Base-by-base conservation (phyloP, 1,284 basidiomycete species). In the Ustilago xerochloae region DNA sequence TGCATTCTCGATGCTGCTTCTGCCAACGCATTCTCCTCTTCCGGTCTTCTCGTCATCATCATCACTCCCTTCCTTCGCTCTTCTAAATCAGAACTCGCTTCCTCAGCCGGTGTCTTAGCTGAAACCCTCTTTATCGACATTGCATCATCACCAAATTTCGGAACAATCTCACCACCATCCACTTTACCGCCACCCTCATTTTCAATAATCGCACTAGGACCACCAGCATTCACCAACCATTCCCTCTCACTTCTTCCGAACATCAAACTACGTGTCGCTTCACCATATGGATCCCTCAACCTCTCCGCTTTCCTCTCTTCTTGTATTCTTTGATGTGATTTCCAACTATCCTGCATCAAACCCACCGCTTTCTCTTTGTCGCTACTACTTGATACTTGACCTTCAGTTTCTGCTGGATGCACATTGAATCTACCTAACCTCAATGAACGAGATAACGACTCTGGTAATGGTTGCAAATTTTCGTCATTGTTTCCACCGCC, bases 161-260 rank as follows among this genome's bases (percentile, higher is more conserved):
- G 43, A 18, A 30, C 52, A 38, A 52, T 39, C 5, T 13, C 32
- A 22, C 9, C 16, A 29, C 18, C 7, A n/a, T 15, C 6, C 15
- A 6, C 18, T 7, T 5, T 13, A 9, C 10, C 35, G 6, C 16
- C 49, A 22, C 18, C 1, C 0, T 38, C 29, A 20, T 54, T 53
- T 12, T 54, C 38, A 8, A 47, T 4, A 12, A 63, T 52, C 8
- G 54, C 63, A 13, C 9, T 10, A 0, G 55, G 30, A 2, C 66
- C 67, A 15, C 63, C 63, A 6, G 67, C 68, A 13, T 75, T 75
- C 33, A 62, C 55, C 10, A 75, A 30, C 72, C 72, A 75, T 43
- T 75, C 72, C 12, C 72, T 33, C 46, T 75, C 72, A 18, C 46
- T 30, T 6, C 72, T 49, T 22, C 68, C 72, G 35, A 75, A 75